Evolutionary conservation across 345 rosid genomes (phyloP).

Genomic region (sweet orange (Citrus sinensis)): DVS_A1.0 CM039168.1:29733501-29734000

Average conservation of each 20-base stretch:
- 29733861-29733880: conserved; percentile 60
- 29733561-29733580: background rate
- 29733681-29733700: background rate
- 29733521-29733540: background rate
- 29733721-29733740: background rate
- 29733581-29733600: background rate
- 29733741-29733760: background rate
- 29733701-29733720: background rate
- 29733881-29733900: conserved; percentile 45
- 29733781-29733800: background rate
- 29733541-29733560: background rate
- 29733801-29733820: conserved; percentile 31
- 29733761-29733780: conserved; percentile 6
- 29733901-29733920: conserved; percentile 28
- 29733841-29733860: conserved; percentile 50
- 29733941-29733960: conserved; percentile 40
- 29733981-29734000: conserved; percentile 58
- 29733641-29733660: background rate
- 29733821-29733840: conserved; percentile 73
- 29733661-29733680: background rate
- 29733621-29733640: background rate
- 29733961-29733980: conserved; percentile 54
- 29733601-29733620: background rate
- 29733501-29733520: background rate
- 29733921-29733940: conserved; percentile 57